A percentile compares a stretch with the other conserved stretches of the same genome.
phyloP scores from a whole-genome alignment of 371 early-diverging fungal genomes.

The Blakeslea trispora region DNA sequence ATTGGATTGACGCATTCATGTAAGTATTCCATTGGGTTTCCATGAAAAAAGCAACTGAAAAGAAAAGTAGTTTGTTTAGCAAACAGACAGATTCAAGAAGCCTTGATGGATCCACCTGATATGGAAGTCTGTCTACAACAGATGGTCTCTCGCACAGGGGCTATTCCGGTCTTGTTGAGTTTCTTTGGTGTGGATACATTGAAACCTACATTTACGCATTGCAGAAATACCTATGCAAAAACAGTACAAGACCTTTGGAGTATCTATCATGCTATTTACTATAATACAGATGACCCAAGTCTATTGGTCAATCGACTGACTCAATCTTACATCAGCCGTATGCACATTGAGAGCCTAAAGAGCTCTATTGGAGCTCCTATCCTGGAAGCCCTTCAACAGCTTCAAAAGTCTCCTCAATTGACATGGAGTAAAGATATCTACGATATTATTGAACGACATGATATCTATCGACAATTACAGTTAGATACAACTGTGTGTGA shows the following conservation, averaged over 20 bases:
- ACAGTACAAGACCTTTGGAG: constrained; percentile 21
- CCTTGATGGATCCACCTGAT: constrained; percentile 11
- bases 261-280: constrained; percentile 24
- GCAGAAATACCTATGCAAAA: constrained; percentile 17
- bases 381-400: constrained; percentile 38
- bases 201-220: constrained; percentile 10
- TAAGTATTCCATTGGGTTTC: no score
- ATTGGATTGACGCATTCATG: constrained; percentile 8
- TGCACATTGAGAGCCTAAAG: constrained; percentile 49
- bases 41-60: no score
- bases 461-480: constrained; percentile 57
- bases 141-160: constrained; percentile 15
- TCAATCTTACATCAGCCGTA: constrained; percentile 20
- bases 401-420: constrained; percentile 40
- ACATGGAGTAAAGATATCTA: constrained; percentile 51
- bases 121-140: constrained; percentile 21
- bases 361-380: constrained; percentile 51
- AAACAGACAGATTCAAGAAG: neutral
- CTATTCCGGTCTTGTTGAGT: constrained; percentile 19
- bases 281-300: constrained; percentile 13
- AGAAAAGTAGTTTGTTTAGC: neutral
- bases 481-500: constrained; percentile 7
- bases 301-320: constrained; percentile 39
- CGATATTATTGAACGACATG: constrained; percentile 58
- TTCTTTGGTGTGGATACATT: constrained; percentile 23